Evolutionary conservation across 1,284 basidiomycete genomes (phyloP).

Genomic region (Coniophora puteana): DNA sequence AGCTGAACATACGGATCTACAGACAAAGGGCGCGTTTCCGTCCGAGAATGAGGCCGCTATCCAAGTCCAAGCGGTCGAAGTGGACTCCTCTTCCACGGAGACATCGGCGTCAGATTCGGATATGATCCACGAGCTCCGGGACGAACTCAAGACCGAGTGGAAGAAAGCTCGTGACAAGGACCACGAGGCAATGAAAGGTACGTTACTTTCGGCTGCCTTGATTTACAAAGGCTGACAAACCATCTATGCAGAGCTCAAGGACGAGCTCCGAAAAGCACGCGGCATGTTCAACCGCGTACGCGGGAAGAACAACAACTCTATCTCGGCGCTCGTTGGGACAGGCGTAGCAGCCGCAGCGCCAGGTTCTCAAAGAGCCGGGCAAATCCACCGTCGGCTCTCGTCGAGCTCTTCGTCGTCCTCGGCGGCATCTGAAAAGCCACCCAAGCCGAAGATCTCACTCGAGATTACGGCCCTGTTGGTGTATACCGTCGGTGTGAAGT

Average conservation of each 20-base stretch:
- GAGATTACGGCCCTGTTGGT: constrained; percentile 78
- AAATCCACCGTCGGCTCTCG: constrained; percentile 17
- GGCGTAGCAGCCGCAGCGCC: not conserved
- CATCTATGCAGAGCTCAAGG: constrained; percentile 23
- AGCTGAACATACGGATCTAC: constrained; percentile 4
- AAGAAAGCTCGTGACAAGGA: constrained; percentile 23
- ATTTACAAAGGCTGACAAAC: constrained; percentile 1
- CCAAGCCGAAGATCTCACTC: constrained; percentile 60
- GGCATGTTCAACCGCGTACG: constrained; percentile 35
- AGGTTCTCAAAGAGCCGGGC: no score
- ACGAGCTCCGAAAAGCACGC: constrained; percentile 34
- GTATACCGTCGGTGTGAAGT: constrained; percentile 96
- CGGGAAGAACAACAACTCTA: constrained; percentile 13
- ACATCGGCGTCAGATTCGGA: constrained; percentile 43
- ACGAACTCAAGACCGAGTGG: constrained; percentile 32
- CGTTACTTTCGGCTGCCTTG: not conserved
- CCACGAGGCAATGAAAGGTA: constrained; percentile 25
- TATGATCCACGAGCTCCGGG: constrained; percentile 21
- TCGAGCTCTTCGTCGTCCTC: constrained; percentile 6
- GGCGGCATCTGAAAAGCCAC: constrained; percentile 13
- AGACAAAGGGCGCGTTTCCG: constrained; percentile 64
- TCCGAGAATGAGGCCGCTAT: constrained; percentile 37
- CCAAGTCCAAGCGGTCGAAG: constrained; percentile 38
- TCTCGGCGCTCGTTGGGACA: constrained; percentile 10
- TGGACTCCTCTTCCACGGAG: constrained; percentile 44